Conservation (phyloP, 495 filamentous ascomycete species). For the Zalerion maritima region DNA sequence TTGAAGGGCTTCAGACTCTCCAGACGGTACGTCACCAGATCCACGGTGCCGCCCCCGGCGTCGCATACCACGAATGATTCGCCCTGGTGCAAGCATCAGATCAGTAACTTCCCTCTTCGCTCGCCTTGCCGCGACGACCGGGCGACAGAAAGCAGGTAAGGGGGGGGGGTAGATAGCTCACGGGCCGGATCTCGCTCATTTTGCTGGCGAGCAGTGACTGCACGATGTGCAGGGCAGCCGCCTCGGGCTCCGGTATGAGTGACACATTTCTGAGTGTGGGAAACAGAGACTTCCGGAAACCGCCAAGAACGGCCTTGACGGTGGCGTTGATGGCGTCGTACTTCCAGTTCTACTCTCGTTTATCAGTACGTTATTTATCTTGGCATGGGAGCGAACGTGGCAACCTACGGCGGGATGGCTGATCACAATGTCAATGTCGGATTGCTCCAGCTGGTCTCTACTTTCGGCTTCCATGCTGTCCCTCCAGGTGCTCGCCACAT, state of each 20-base stretch:
- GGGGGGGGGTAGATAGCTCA: conserved; percentile 2
- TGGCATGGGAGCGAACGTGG: neutral
- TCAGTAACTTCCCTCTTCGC: conserved; percentile 4
- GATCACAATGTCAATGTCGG: conserved; percentile 18
- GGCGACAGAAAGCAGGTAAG: neutral
- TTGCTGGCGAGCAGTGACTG: conserved; percentile 11
- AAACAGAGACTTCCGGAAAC: conserved; percentile 12
- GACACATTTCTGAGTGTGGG: conserved; percentile 13
- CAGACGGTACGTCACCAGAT: conserved; percentile 37
- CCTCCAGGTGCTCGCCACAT: conserved; percentile 12
- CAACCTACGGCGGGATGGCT: conserved; percentile 19
- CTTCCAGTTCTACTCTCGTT: conserved; percentile 13
- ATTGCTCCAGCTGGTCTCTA: conserved; percentile 6
- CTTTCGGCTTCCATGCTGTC: conserved; percentile 7
- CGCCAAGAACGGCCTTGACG: conserved; percentile 15
- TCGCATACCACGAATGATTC: conserved; percentile 35
- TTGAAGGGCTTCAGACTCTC: conserved; percentile 28
- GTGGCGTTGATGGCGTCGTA: conserved; percentile 19
- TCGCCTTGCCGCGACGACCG: conserved; percentile 4
- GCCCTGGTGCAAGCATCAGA: conserved; percentile 1
- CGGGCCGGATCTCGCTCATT: conserved; percentile 9
- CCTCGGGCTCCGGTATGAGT: conserved; percentile 9
- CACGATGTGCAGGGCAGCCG: conserved; percentile 15
- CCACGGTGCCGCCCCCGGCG: conserved; percentile 46
- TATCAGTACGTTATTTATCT: no score